Conservation (phyloP, 768 basidiomycete species). For the Suillus lakei region DNA sequence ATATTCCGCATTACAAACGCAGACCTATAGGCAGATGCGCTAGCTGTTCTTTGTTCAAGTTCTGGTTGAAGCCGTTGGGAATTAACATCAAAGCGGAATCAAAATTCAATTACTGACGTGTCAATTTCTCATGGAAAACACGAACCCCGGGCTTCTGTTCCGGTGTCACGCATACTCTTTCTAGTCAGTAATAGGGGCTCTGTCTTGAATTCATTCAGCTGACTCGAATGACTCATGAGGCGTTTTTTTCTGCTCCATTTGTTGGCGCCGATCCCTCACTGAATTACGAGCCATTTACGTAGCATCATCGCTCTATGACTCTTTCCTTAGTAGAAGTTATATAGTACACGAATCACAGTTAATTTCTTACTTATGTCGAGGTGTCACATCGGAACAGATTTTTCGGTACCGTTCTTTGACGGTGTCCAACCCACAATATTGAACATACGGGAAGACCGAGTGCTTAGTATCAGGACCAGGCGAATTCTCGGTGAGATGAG, state of each 20-base stretch:
- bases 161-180: background rate
- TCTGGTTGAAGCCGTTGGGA: background rate
- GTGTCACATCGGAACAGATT: too few relatives aligned
- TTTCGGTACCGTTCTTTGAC: background rate
- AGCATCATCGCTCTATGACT: background rate
- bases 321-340: background rate
- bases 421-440: too few relatives aligned
- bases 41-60: background rate
- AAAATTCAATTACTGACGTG: conserved; percentile 6
- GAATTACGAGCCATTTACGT: background rate
- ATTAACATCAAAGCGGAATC: background rate
- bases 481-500: background rate
- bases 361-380: background rate
- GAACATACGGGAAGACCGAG: too few relatives aligned
- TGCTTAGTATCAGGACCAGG: too few relatives aligned
- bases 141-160: background rate
- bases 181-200: background rate
- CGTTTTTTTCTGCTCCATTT: background rate
- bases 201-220: background rate
- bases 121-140: conserved; percentile 7
- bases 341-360: background rate
- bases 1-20: too few relatives aligned
- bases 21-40: background rate
- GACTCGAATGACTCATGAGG: too few relatives aligned
- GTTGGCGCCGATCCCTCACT: background rate